Conservation (phyloP, 1,284 basidiomycete genomes). For the Puccinia triticina region DNA sequence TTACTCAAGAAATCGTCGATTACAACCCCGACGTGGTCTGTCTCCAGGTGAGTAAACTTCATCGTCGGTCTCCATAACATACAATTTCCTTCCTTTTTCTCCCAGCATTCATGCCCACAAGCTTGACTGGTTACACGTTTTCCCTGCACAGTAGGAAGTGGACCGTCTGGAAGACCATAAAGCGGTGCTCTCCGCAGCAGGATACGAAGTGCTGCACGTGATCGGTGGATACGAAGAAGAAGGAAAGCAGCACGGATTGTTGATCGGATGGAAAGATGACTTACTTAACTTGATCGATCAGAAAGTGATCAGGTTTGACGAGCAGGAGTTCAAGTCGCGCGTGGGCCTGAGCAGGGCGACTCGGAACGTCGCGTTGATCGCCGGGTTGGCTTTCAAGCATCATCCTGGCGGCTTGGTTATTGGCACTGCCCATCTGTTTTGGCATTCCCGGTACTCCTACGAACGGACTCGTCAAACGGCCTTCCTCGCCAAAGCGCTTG, state of each 20-base stretch:
- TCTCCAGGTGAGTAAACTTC: constrained; percentile 21
- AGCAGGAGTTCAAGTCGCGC: constrained; percentile 6
- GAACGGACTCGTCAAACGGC: constrained; percentile 40
- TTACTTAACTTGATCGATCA: neutral
- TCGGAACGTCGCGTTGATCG: constrained; percentile 32
- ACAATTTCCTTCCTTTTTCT: neutral
- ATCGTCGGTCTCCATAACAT: neutral
- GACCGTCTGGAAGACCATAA: constrained; percentile 32
- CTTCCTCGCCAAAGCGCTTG: constrained; percentile 12
- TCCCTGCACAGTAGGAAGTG: constrained; percentile 32
- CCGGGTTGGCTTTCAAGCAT: constrained; percentile 10
- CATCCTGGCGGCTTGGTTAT: constrained; percentile 22
- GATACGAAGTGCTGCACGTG: constrained; percentile 30
- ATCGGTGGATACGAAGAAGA: constrained; percentile 48
- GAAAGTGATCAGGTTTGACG: constrained; percentile 29
- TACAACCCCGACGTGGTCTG: constrained; percentile 45
- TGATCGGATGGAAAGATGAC: constrained; percentile 39
- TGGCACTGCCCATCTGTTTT: constrained; percentile 46
- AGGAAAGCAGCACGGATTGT: constrained; percentile 49
- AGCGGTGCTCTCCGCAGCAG: constrained; percentile 9
- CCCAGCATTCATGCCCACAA: too few species aligned
- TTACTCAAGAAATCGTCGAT: constrained; percentile 41
- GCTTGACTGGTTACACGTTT: neutral
- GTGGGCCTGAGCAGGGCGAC: constrained; percentile 36
- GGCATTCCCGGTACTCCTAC: constrained; percentile 43